phyloP scores from a whole-genome alignment of 2,329 filamentous ascomycete species.

The Neocatenulostroma microsporum region DNA sequence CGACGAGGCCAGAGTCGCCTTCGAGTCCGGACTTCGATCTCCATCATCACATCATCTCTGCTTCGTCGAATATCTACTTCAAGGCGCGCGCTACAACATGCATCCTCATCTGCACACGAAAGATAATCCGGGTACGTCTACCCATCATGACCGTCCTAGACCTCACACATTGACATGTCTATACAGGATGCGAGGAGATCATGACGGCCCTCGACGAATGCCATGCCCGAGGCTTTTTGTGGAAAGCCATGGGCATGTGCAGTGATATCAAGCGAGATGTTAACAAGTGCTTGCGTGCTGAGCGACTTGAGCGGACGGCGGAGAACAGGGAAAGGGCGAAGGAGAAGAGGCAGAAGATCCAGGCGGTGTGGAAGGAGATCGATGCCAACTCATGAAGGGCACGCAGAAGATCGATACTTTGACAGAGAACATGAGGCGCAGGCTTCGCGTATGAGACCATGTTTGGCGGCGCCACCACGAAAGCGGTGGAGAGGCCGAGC shows the following conservation, averaged over 20 bases:
- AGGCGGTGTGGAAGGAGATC: constrained; percentile 71
- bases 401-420: neutral
- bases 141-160: neutral
- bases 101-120: constrained; percentile 96
- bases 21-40: too few species aligned
- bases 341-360: constrained; percentile 63
- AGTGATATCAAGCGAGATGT: constrained; percentile 77
- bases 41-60: too few species aligned
- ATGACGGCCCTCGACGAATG: constrained; percentile 93
- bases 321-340: constrained; percentile 65
- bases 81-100: too few species aligned
- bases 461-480: too few species aligned
- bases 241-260: constrained; percentile 85
- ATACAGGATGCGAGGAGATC: constrained; percentile 84
- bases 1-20: too few species aligned
- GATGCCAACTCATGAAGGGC: constrained; percentile 56
- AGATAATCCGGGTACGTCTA: constrained; percentile 67
- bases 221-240: constrained; percentile 83
- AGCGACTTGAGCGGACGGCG: constrained; percentile 69
- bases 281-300: constrained; percentile 72
- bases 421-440: neutral
- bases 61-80: too few species aligned
- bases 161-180: constrained; percentile 9
- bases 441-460: too few species aligned
- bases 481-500: too few species aligned